Conservation (phyloP, 169 alveolate genomes). For the Cytauxzoon felis region DNA sequence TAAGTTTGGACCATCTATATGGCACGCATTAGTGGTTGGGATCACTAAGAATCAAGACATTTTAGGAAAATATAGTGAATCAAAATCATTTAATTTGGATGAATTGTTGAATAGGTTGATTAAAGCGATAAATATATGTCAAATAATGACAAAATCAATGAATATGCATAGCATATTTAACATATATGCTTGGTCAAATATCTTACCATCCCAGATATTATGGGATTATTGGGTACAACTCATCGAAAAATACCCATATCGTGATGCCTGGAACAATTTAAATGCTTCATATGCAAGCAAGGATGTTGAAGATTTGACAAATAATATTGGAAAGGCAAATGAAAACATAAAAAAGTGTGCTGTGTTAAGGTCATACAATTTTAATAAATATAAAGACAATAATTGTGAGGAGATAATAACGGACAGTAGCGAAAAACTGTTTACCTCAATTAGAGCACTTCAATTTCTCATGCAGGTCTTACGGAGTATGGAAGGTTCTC, state of each 20-base stretch:
- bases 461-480: constrained; percentile 49
- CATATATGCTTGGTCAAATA: constrained; percentile 30
- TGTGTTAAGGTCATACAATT: neutral
- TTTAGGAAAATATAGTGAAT: neutral
- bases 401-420: neutral
- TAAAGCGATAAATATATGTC: constrained; percentile 40
- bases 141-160: constrained; percentile 18
- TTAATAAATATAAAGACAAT: neutral
- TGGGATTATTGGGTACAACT: constrained; percentile 21
- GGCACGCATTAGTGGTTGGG: constrained; percentile 64
- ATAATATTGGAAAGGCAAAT: neutral
- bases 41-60: constrained; percentile 12
- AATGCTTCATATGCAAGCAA: neutral
- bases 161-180: neutral
- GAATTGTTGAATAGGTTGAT: constrained; percentile 9
- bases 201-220: constrained; percentile 50
- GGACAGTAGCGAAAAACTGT: constrained; percentile 24
- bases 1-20: constrained; percentile 52
- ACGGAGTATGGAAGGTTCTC: constrained; percentile 37
- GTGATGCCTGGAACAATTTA: neutral
- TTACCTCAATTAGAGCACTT: constrained; percentile 45
- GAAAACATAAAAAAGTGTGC: constrained; percentile 2
- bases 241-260: constrained; percentile 7
- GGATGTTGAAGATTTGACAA: neutral
- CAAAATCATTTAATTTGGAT: constrained; percentile 5